These are phyloP conservation scores for Xylaria telfairii DNA, from an alignment of 495 filamentous ascomycete species.

Conservation along the genomic window DNA sequence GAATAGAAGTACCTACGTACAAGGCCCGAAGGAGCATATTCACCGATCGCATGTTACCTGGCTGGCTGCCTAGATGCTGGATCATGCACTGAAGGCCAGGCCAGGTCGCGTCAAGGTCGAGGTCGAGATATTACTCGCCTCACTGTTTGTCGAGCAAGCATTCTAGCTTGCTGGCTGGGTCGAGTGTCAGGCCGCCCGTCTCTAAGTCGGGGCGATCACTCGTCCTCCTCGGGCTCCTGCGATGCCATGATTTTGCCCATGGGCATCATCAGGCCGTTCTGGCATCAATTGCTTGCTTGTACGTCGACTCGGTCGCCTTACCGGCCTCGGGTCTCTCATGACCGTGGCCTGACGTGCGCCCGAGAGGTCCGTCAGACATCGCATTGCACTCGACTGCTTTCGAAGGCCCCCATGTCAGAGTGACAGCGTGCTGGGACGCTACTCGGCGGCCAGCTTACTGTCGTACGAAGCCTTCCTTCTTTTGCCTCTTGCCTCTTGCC, in stretches of 20 bases:
- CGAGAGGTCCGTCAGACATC: not conserved
- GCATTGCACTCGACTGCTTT: not conserved
- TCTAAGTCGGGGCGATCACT: not conserved
- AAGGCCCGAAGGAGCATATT: constrained; percentile 1
- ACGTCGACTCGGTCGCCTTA: constrained; percentile 11
- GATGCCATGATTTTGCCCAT: constrained; percentile 6
- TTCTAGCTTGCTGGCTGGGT: not conserved
- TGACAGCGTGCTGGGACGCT: constrained; percentile 14
- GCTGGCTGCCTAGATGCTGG: not conserved
- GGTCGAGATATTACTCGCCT: not conserved
- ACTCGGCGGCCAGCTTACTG: constrained; percentile 9
- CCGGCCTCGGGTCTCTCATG: constrained; percentile 2
- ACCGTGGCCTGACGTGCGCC: constrained; percentile 6
- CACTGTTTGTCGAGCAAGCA: constrained; percentile 1
- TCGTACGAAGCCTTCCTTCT: not conserved
- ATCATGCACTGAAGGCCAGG: constrained; percentile 8
- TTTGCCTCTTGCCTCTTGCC: no score
- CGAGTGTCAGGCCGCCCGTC: not conserved
- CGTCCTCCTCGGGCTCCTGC: not conserved
- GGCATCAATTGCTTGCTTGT: not conserved
- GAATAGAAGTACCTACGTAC: not conserved
- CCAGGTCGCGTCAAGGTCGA: not conserved
- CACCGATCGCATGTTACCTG: constrained; percentile 7
- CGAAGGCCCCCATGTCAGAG: constrained; percentile 4
- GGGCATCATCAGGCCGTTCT: constrained; percentile 1